Conservation (phyloP, 2,329 filamentous ascomycete genomes). For the Fusarium coffeatum region DNA sequence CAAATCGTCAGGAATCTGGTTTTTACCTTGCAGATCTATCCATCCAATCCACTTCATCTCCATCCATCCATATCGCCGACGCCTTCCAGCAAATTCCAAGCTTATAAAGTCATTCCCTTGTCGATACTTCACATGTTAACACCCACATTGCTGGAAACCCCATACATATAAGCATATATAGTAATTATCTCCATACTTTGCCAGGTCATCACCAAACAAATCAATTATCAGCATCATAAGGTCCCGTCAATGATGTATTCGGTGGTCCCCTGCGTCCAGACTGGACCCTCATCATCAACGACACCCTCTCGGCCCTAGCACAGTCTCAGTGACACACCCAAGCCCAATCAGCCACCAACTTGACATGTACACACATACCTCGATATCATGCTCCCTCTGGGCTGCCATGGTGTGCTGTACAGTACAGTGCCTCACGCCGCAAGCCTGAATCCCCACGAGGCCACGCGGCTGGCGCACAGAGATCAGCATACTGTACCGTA, state of each 20-base stretch:
- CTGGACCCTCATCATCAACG: conserved; percentile 9
- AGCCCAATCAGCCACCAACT: conserved; percentile 1
- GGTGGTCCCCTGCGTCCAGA: conserved; percentile 7
- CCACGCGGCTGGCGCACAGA: conserved; percentile 20
- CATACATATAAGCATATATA: neutral
- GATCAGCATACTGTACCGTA: conserved; percentile 1
- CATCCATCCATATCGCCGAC: conserved; percentile 18
- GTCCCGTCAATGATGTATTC: conserved; percentile 12
- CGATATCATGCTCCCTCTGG: neutral
- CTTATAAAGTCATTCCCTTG: conserved; percentile 9
- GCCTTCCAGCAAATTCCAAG: conserved; percentile 24
- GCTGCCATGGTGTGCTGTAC: neutral
- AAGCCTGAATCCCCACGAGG: neutral
- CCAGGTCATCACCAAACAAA: conserved; percentile 16
- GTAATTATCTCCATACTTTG: conserved; percentile 3
- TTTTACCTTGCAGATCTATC: neutral
- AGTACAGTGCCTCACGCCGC: neutral
- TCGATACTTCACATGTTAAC: conserved; percentile 20
- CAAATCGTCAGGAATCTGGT: conserved; percentile 12
- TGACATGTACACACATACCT: neutral
- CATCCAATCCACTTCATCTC: conserved; percentile 3
- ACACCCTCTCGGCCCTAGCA: conserved; percentile 21
- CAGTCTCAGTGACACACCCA: conserved; percentile 25
- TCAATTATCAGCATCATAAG: conserved; percentile 17
- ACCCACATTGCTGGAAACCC: neutral